Evolutionary conservation across 495 filamentous ascomycete genomes (phyloP), one percentile per base, ranked within the genome.

Genomic region (Geoglossum glabrum): DNA sequence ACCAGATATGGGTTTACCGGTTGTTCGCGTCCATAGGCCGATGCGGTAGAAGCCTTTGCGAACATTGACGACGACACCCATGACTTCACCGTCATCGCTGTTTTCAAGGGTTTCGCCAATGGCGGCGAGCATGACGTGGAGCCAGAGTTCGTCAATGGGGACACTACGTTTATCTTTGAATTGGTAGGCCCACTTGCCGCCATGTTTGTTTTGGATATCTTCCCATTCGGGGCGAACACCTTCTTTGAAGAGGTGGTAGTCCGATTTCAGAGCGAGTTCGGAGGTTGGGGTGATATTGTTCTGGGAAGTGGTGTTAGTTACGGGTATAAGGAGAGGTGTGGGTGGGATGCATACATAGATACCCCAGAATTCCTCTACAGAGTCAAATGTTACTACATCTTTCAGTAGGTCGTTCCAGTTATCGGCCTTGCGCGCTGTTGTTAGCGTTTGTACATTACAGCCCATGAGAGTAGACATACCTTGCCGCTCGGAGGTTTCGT

Each of bases 311-410:
- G 55, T 9, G 43, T 67, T 57, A 71, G n/a, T n/a, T n/a, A n/a
- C n/a, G n/a, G n/a, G n/a, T n/a, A n/a, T n/a, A n/a, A n/a, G n/a
- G 19, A 54, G 8, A 54, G 0, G 13, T 8, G n/a, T 19, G 51
- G 31, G 25, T 38, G n/a, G n/a, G n/a, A 25, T 27, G 76, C 92
- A 67, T 81, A 97, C 92, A 68, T 99, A 96, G 66, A 97, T 84
- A 56, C 92, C 92, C 92, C 92, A 99, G 75, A 99, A 99, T 70
- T 99, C 93, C 70, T 99, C 92, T 3, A 99, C 92, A 13, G 89
- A 94, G 73, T 90, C 87, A 65, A 99, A 96, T 40, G 86, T 95
- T 62, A 99, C 94, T 59, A 99, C 90, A 68, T 97, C 87, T 74
- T 99, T 99, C 38, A 99, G 73, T 50, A 96, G 73, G 66, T 99